phyloP scores from a whole-genome alignment of 2,329 filamentous ascomycete genomes.

The Lasiodiplodia hormozganensis region DNA sequence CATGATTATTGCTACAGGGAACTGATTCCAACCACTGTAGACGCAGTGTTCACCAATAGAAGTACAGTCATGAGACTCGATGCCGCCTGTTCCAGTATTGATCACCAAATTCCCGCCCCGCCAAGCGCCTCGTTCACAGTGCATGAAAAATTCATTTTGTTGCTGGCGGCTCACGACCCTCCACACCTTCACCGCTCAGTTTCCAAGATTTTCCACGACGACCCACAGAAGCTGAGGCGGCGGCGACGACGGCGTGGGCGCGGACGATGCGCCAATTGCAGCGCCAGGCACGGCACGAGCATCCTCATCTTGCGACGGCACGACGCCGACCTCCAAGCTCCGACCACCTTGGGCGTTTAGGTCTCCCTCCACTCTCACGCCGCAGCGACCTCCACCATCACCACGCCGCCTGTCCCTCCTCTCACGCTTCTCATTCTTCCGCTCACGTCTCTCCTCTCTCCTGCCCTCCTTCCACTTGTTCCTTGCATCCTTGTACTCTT shows the following conservation, averaged over 20 bases:
- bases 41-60: neutral
- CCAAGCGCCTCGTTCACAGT: neutral
- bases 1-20: neutral
- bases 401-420: slow-evolving; percentile 6
- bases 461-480: slow-evolving; percentile 10
- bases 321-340: slow-evolving; percentile 6
- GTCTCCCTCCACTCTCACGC: neutral
- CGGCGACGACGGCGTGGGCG: neutral
- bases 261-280: neutral
- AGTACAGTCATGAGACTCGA: neutral
- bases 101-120: neutral
- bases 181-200: neutral
- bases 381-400: neutral
- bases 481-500: slow-evolving; percentile 26
- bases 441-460: slow-evolving; percentile 15
- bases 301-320: neutral
- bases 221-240: slow-evolving; percentile 22
- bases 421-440: neutral
- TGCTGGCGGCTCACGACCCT: neutral
- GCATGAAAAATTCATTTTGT: slow-evolving; percentile 11
- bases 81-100: neutral
- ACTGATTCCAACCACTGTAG: neutral
- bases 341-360: neutral
- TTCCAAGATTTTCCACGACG: slow-evolving; percentile 22
- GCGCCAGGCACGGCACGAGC: neutral